Conservation (phyloP, 2,329 filamentous ascomycete genomes). For the Pseudophaeomoniella oleicola region DNA sequence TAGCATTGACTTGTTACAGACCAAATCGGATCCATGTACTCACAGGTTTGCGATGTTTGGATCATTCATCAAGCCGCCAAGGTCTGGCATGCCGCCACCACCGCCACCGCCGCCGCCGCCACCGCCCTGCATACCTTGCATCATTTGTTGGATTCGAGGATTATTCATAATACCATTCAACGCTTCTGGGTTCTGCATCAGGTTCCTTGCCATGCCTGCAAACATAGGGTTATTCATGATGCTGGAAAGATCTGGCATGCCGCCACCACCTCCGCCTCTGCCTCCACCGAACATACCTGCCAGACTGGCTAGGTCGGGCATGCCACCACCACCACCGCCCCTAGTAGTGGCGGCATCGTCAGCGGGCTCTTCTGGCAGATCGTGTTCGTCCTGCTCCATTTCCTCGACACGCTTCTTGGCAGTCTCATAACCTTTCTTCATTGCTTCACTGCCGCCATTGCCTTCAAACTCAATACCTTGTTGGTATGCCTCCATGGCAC, state of each 20-base stretch:
- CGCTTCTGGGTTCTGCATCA: slow-evolving; percentile 93
- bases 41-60: slow-evolving; percentile 49
- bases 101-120: slow-evolving; percentile 19
- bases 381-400: slow-evolving; percentile 43
- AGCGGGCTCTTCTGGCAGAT: slow-evolving; percentile 34
- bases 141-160: slow-evolving; percentile 76
- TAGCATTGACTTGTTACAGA: too few relatives aligned
- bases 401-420: slow-evolving; percentile 78
- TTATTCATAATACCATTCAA: slow-evolving; percentile 91
- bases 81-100: slow-evolving; percentile 79
- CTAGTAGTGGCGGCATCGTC: slow-evolving; percentile 33
- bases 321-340: slow-evolving; percentile 40
- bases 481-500: slow-evolving; percentile 87
- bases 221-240: slow-evolving; percentile 99
- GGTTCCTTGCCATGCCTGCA: slow-evolving; percentile 85
- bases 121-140: slow-evolving; percentile 37
- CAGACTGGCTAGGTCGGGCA: slow-evolving; percentile 57
- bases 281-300: slow-evolving; percentile 60
- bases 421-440: slow-evolving; percentile 95
- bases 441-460: slow-evolving; percentile 84
- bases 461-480: slow-evolving; percentile 90
- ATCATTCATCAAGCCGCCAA: slow-evolving; percentile 76
- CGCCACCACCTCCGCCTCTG: slow-evolving; percentile 47
- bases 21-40: too few relatives aligned
- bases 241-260: slow-evolving; percentile 73